A percentile compares a stretch with the other conserved stretches of the same genome.
These are phyloP conservation scores for Achaetomium macrosporum DNA, from an alignment of 2,329 filamentous ascomycete genomes.

Conservation along the genomic window DNA sequence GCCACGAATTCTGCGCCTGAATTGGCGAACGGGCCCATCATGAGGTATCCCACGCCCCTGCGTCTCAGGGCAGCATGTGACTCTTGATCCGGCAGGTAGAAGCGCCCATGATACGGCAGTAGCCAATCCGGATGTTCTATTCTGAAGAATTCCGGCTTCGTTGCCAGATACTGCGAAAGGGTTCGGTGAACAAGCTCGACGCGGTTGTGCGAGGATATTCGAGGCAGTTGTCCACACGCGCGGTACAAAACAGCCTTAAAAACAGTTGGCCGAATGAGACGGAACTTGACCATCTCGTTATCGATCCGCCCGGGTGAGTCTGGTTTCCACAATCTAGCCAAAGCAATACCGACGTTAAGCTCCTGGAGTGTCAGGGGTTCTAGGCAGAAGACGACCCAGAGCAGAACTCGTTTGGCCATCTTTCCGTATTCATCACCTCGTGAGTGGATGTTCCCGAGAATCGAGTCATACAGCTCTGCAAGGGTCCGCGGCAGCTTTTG, in stretches of 20 bases:
- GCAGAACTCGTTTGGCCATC: background rate
- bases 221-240: background rate
- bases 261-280: background rate
- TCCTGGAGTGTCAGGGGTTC: background rate
- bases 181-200: background rate
- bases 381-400: background rate
- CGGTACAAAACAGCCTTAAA: background rate
- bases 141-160: background rate
- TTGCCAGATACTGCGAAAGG: background rate
- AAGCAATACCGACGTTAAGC: background rate
- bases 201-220: background rate
- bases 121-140: background rate
- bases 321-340: background rate
- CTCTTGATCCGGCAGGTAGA: background rate
- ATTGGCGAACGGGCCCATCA: background rate
- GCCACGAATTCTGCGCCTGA: background rate
- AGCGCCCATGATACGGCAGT: background rate
- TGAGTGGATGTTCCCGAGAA: constrained; percentile 25
- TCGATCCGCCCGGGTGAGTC: background rate
- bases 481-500: background rate
- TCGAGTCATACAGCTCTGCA: constrained; percentile 19
- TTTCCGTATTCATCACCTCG: background rate
- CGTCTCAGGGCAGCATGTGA: background rate
- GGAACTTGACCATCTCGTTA: background rate
- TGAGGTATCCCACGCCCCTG: background rate